Percentiles rank a stretch among this genome's conserved stretches.
These are phyloP conservation scores for Durotheca rogersii DNA, from an alignment of 495 filamentous ascomycete genomes.

Conservation along the genomic window DNA sequence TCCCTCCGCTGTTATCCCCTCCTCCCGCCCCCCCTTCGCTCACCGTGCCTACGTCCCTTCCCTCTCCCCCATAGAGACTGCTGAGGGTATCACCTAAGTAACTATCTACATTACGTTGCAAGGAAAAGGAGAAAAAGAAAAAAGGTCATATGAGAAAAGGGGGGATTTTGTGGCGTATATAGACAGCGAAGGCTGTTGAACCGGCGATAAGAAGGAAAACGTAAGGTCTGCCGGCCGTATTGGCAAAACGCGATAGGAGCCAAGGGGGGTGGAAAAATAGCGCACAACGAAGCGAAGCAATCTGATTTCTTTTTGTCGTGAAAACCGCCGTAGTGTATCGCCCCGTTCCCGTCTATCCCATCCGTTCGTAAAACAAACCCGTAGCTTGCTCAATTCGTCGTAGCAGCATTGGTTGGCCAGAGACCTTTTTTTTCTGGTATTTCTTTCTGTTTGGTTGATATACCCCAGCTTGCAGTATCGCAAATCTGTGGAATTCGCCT, in stretches of 20 bases:
- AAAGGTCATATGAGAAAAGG: not conserved
- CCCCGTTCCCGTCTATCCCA: slow-evolving; percentile 28
- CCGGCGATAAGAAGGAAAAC: slow-evolving; percentile 13
- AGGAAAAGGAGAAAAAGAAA: slow-evolving; percentile 5
- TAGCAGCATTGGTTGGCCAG: slow-evolving; percentile 14
- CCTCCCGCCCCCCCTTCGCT: too few relatives aligned
- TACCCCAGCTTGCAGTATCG: too few relatives aligned
- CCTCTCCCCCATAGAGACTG: slow-evolving; percentile 6
- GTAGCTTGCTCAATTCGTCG: slow-evolving; percentile 25
- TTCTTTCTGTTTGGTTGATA: too few relatives aligned
- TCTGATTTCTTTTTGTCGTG: slow-evolving; percentile 27
- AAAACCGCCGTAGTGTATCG: slow-evolving; percentile 18
- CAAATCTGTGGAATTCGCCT: slow-evolving; percentile 21
- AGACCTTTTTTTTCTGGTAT: slow-evolving; percentile 21
- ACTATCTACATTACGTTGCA: slow-evolving; percentile 32
- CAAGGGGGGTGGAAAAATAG: slow-evolving; percentile 19
- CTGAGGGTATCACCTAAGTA: slow-evolving; percentile 26
- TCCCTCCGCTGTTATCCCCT: slow-evolving; percentile 10
- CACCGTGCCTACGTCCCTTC: slow-evolving; percentile 4
- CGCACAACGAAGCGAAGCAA: slow-evolving; percentile 27
- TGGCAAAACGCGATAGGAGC: slow-evolving; percentile 15
- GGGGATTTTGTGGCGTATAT: slow-evolving; percentile 19
- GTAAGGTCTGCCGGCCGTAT: slow-evolving; percentile 8
- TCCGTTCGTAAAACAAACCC: slow-evolving; percentile 26
- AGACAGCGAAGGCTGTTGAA: slow-evolving; percentile 26